Conservation (phyloP, 352 stramenopile species). For the Blastocystis sp. region DNA sequence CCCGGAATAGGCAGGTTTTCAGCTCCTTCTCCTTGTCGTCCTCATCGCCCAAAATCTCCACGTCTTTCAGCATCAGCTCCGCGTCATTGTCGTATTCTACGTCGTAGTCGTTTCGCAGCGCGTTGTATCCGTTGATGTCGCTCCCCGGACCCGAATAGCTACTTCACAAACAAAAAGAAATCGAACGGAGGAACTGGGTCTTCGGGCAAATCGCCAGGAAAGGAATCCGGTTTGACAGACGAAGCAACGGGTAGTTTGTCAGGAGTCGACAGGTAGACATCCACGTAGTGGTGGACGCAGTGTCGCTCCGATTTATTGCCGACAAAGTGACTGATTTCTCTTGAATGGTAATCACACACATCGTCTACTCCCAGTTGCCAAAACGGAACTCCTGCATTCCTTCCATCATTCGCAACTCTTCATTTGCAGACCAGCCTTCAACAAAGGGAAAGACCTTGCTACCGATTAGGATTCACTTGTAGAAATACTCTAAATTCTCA, state of each 20-base stretch:
- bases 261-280: slow-evolving; percentile 65
- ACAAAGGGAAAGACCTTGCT: slow-evolving; percentile 58
- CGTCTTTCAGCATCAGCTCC: slow-evolving; percentile 84
- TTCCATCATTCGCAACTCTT: slow-evolving; percentile 87
- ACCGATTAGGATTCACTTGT: background rate
- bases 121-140: slow-evolving; percentile 83
- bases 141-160: background rate
- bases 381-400: slow-evolving; percentile 85
- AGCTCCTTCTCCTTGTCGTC: slow-evolving; percentile 74
- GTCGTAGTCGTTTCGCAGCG: slow-evolving; percentile 86
- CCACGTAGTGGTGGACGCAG: slow-evolving; percentile 77
- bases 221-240: slow-evolving; percentile 17
- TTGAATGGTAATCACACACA: background rate
- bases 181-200: background rate
- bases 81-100: slow-evolving; percentile 93
- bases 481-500: slow-evolving; percentile 59
- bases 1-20: slow-evolving; percentile 86
- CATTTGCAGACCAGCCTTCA: slow-evolving; percentile 77
- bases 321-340: slow-evolving; percentile 74
- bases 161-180: background rate
- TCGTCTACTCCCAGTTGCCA: slow-evolving; percentile 78
- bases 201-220: background rate
- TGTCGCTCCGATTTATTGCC: slow-evolving; percentile 73
- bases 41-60: slow-evolving; percentile 81
- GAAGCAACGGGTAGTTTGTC: slow-evolving; percentile 48